A percentile compares a stretch with the other conserved stretches of the same genome.
Evolutionary conservation across 2,329 filamentous ascomycete species (phyloP).

Genomic region (Endoconidiophora polonica): DNA sequence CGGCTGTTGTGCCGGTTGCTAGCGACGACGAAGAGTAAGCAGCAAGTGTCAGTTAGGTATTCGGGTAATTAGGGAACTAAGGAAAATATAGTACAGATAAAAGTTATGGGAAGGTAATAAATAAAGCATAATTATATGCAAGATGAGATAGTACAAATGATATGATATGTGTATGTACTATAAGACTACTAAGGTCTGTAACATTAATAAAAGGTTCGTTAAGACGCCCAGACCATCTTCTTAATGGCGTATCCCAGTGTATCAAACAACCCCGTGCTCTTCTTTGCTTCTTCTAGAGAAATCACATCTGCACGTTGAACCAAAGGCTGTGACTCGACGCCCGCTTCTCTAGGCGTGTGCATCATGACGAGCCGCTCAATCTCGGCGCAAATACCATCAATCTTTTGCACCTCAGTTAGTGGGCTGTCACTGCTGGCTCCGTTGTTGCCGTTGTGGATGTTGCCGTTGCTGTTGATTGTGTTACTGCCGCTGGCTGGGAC

Average conservation of each 20-base stretch:
- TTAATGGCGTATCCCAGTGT: slow-evolving; percentile 80
- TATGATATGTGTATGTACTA: neutral
- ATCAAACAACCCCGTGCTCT: slow-evolving; percentile 72
- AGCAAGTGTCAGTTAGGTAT: neutral
- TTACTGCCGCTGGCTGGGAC: slow-evolving; percentile 35
- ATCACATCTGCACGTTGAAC: slow-evolving; percentile 57
- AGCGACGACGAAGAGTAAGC: slow-evolving; percentile 1
- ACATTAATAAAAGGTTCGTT: slow-evolving; percentile 2
- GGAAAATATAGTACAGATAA: neutral
- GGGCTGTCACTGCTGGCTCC: slow-evolving; percentile 23
- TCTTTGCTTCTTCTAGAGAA: slow-evolving; percentile 67
- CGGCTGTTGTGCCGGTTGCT: slow-evolving; percentile 2
- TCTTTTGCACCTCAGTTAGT: slow-evolving; percentile 37
- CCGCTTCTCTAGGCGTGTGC: slow-evolving; percentile 24
- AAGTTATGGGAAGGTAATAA: neutral
- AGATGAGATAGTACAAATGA: slow-evolving; percentile 11
- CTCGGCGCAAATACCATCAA: slow-evolving; percentile 54
- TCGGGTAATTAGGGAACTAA: neutral
- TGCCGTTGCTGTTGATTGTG: slow-evolving; percentile 15
- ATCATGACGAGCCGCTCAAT: slow-evolving; percentile 50
- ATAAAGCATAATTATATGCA: neutral
- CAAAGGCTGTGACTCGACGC: slow-evolving; percentile 28
- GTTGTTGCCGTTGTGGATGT: slow-evolving; percentile 21
- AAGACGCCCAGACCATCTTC: slow-evolving; percentile 70
- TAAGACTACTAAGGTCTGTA: neutral